phyloP scores from a whole-genome alignment of 2,329 filamentous ascomycete species.

The Colletotrichum eremochloae region DNA sequence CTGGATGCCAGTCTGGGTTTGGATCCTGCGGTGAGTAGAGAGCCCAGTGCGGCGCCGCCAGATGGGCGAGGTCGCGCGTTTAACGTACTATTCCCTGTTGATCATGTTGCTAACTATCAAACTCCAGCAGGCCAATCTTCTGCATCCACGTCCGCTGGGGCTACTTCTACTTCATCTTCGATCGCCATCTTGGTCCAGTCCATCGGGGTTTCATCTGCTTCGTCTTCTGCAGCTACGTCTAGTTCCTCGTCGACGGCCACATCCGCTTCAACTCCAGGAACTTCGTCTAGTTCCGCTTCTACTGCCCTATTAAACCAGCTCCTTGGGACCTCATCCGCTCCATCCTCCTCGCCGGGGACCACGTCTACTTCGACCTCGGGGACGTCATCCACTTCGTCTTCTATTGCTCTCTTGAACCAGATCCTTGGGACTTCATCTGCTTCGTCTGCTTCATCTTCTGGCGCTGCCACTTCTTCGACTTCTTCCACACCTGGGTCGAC shows the following conservation, averaged over 20 bases:
- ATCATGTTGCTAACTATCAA: not conserved
- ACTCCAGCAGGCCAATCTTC: not conserved
- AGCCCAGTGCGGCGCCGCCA: no score
- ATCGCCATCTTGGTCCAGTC: not conserved
- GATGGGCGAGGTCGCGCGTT: no score
- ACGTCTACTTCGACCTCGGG: not conserved
- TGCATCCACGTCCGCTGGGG: not conserved
- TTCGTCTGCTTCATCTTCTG: not conserved
- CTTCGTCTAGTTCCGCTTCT: not conserved
- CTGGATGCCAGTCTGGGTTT: conserved; percentile 40
- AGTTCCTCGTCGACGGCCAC: not conserved
- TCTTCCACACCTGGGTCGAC: not conserved
- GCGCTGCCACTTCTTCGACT: no score
- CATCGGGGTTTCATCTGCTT: not conserved
- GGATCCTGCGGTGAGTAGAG: conserved; percentile 14
- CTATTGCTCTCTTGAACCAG: no score
- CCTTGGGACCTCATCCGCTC: no score
- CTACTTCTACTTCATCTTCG: not conserved
- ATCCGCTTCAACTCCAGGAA: not conserved
- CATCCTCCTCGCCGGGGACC: not conserved
- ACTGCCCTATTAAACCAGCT: not conserved
- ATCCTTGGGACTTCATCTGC: not conserved
- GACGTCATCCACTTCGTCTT: not conserved
- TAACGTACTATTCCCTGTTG: no score
- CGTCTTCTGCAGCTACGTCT: not conserved